These are phyloP conservation scores for Ramicandelaber brevisporus DNA, from an alignment of 192 early-diverging fungal genomes.

Conservation along the genomic window DNA sequence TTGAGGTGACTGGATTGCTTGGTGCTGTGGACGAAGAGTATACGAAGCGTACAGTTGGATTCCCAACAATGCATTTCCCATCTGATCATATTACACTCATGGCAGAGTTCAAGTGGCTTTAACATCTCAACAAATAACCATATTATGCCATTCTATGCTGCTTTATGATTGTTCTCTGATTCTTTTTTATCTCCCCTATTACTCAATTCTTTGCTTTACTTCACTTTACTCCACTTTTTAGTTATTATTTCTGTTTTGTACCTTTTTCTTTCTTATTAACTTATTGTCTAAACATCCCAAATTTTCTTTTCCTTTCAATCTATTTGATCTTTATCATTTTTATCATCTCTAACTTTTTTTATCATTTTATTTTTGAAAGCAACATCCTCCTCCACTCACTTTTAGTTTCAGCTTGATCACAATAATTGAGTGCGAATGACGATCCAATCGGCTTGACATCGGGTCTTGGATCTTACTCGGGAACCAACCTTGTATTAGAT, in stretches of 20 bases:
- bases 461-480: too few relatives aligned
- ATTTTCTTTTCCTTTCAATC: slow-evolving; percentile 3
- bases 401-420: too few relatives aligned
- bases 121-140: background rate
- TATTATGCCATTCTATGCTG: slow-evolving; percentile 1
- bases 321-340: slow-evolving; percentile 1
- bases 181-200: background rate
- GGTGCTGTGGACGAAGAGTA: slow-evolving; percentile 65
- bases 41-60: slow-evolving; percentile 51
- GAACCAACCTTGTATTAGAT: too few relatives aligned
- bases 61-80: slow-evolving; percentile 75
- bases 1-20: slow-evolving; percentile 54
- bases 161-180: slow-evolving; percentile 2
- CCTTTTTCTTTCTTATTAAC: slow-evolving; percentile 4
- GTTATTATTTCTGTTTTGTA: slow-evolving; percentile 2
- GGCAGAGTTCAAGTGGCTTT: slow-evolving; percentile 40
- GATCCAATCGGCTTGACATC: too few relatives aligned
- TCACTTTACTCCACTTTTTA: slow-evolving; percentile 2
- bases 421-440: too few relatives aligned
- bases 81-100: slow-evolving; percentile 55
- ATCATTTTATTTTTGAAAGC: slow-evolving; percentile 1
- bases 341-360: slow-evolving; percentile 2
- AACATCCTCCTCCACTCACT: too few relatives aligned
- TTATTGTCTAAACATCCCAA: slow-evolving; percentile 4
- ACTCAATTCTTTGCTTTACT: slow-evolving; percentile 3